Evolutionary conservation across 768 basidiomycete species (phyloP).

Genomic region (Dentipellis fragilis): DNA sequence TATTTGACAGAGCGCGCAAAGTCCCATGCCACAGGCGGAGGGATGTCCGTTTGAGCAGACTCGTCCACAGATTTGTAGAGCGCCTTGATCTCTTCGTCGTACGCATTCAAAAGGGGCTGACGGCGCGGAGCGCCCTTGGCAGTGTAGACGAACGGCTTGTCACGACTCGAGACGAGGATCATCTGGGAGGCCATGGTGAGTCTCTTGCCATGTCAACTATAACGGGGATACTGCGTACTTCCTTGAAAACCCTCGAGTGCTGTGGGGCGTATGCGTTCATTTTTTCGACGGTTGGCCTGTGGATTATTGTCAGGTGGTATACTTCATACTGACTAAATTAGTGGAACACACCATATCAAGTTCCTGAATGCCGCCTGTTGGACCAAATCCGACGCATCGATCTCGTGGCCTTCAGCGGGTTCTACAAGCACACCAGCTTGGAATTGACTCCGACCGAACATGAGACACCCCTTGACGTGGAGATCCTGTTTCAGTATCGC

Average conservation of each 20-base stretch:
- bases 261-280: conserved; percentile 17
- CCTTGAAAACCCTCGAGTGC: conserved; percentile 18
- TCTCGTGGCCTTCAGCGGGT: conserved; percentile 18
- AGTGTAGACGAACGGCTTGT: conserved; percentile 34
- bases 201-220: neutral
- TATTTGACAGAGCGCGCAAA: conserved; percentile 2
- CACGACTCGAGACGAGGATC: conserved; percentile 33
- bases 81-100: conserved; percentile 14
- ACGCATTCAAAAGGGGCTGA: conserved; percentile 16
- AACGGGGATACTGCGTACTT: conserved; percentile 1
- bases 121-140: conserved; percentile 31
- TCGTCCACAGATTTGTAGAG: conserved; percentile 12
- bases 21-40: conserved; percentile 10
- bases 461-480: neutral
- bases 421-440: conserved; percentile 5
- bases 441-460: conserved; percentile 7
- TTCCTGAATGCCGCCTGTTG: conserved; percentile 25
- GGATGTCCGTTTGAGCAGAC: conserved; percentile 13
- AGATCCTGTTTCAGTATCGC: neutral
- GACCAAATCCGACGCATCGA: conserved; percentile 22
- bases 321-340: neutral
- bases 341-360: conserved; percentile 22
- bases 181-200: conserved; percentile 22
- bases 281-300: conserved; percentile 15
- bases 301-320: too few relatives aligned